Conservation (phyloP, 352 stramenopile genomes). For the Phytophthora crassamura region DNA sequence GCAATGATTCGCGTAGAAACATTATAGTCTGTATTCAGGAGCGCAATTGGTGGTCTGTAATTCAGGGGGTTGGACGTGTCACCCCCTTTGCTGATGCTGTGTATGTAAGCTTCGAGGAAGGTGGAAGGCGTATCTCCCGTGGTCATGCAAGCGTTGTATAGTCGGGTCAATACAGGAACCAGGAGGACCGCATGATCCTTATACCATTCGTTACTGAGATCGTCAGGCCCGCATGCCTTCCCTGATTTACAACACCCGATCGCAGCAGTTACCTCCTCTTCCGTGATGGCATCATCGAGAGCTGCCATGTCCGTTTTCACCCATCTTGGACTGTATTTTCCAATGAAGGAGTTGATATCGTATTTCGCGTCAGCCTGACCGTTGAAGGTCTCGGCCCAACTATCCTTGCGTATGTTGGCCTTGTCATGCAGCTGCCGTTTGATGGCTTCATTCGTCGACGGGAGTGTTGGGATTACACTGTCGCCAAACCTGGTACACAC, state of each 20-base stretch:
- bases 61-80: background rate
- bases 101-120: background rate
- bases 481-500: constrained; percentile 13
- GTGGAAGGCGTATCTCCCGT: background rate
- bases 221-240: background rate
- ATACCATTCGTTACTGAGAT: background rate
- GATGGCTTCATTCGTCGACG: background rate
- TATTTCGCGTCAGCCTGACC: background rate
- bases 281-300: too few species aligned
- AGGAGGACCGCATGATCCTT: background rate
- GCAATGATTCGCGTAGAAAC: constrained; percentile 4
- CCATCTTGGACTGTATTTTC: too few species aligned
- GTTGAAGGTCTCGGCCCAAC: constrained; percentile 1
- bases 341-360: background rate
- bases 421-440: background rate
- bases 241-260: background rate
- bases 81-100: background rate
- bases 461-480: constrained; percentile 2
- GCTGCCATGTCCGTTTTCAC: background rate
- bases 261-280: background rate
- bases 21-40: constrained; percentile 23
- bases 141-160: background rate
- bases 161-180: background rate
- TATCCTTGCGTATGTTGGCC: constrained; percentile 1
- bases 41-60: constrained; percentile 13